These are phyloP conservation scores for Kodamaea neixiangensis DNA, from an alignment of 805 yeast genomes.

Conservation along the genomic window DNA sequence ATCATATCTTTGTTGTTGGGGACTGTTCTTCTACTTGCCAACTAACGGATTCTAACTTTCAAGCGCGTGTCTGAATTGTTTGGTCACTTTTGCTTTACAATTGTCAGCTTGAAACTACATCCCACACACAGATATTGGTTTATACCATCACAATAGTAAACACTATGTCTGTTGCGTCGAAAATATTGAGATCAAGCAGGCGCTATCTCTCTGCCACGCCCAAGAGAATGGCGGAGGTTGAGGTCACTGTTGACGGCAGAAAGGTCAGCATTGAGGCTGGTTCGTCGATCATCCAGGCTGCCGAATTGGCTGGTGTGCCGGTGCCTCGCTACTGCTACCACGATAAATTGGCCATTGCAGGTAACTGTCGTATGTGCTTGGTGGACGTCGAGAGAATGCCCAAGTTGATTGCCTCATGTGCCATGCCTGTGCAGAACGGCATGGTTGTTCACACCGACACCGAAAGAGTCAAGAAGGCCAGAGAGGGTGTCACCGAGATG, in stretches of 20 bases:
- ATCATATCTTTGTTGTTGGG: not conserved
- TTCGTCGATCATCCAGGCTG: constrained; percentile 85
- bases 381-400: constrained; percentile 90
- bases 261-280: constrained; percentile 82
- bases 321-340: constrained; percentile 91
- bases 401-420: constrained; percentile 86
- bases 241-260: constrained; percentile 65
- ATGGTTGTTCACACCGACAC: constrained; percentile 83
- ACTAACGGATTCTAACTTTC: not conserved
- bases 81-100: not conserved
- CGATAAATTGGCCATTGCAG: constrained; percentile 87
- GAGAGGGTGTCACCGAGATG: constrained; percentile 92
- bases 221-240: constrained; percentile 52
- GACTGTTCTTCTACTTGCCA: not conserved
- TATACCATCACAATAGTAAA: constrained; percentile 11
- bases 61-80: not conserved
- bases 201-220: constrained; percentile 36
- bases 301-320: constrained; percentile 85
- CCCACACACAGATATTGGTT: not conserved
- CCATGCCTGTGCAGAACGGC: constrained; percentile 88
- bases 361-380: constrained; percentile 91
- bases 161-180: constrained; percentile 12
- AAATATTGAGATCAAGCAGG: constrained; percentile 16
- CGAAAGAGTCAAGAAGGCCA: constrained; percentile 75
- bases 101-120: not conserved